Evolutionary conservation across 139 green algal species (phyloP).

Genomic region (Chlamydomonas sp.): DNA sequence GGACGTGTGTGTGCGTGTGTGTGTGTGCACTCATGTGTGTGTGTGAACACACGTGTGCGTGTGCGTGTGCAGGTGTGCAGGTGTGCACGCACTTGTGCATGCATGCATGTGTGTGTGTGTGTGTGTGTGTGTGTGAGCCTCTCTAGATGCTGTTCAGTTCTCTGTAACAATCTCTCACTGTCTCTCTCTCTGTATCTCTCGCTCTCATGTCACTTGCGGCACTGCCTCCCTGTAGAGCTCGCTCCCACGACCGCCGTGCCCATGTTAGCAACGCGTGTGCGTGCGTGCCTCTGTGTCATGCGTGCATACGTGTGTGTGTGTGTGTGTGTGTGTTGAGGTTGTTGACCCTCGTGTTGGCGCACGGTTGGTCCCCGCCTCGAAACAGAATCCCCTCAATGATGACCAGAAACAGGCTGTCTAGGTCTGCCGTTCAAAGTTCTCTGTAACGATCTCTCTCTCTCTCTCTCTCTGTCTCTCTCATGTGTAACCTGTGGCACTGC

Average conservation of each 20-base stretch:
- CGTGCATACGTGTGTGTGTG: not conserved
- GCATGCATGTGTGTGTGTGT: not conserved
- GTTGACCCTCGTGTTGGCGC: no score
- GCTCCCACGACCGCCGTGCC: no score
- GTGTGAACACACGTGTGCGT: no score
- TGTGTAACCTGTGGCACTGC: constrained; percentile 14
- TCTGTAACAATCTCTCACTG: no score
- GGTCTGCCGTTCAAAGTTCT: no score
- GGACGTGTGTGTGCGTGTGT: not conserved
- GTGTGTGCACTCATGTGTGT: no score
- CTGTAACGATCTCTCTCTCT: not conserved
- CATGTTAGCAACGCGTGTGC: not conserved
- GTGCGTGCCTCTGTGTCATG: not conserved
- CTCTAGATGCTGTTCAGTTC: not conserved
- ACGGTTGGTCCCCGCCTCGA: no score
- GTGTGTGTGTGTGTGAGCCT: not conserved
- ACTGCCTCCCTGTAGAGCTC: constrained; percentile 31
- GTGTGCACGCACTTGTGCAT: not conserved
- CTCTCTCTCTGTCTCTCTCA: not conserved
- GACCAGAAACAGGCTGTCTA: no score
- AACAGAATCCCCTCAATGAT: no score
- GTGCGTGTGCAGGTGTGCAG: no score
- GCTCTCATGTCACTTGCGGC: constrained; percentile 5
- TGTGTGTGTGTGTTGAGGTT: no score
- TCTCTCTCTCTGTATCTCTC: no score